phyloP scores from a whole-genome alignment of 768 basidiomycete genomes.

The Mycena galopus region DNA sequence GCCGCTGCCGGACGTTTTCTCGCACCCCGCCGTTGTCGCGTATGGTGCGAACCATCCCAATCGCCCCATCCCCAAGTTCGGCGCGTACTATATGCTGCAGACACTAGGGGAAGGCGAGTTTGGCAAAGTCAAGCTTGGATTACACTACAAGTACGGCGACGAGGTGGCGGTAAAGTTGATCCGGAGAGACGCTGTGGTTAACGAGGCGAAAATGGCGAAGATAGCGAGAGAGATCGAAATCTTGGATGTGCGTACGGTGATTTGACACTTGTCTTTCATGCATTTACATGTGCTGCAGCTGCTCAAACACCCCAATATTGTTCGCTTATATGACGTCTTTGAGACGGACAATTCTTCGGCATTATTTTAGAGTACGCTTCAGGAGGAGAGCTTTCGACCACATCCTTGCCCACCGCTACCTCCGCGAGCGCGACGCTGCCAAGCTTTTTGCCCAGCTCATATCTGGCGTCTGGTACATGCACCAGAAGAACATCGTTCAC shows the following conservation, averaged over 20 bases:
- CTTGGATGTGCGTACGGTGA: slow-evolving; percentile 75
- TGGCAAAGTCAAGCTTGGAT: slow-evolving; percentile 96
- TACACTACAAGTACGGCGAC: slow-evolving; percentile 93
- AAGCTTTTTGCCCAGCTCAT: slow-evolving; percentile 98
- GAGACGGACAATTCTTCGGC: slow-evolving; percentile 99
- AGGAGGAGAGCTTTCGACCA: slow-evolving; percentile 99
- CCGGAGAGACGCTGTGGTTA: slow-evolving; percentile 91
- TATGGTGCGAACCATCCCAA: slow-evolving; percentile 86
- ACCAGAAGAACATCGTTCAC: slow-evolving; percentile 81
- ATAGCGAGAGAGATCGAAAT: slow-evolving; percentile 99
- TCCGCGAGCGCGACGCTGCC: slow-evolving; percentile 93
- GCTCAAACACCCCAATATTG: slow-evolving; percentile 98
- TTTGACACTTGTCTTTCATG: slow-evolving; percentile 24
- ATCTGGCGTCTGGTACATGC: slow-evolving; percentile 97
- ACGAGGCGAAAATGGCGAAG: slow-evolving; percentile 88
- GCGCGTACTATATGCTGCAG: slow-evolving; percentile 94
- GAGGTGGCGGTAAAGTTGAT: slow-evolving; percentile 99
- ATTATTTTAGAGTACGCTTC: slow-evolving; percentile 99
- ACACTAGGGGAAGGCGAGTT: slow-evolving; percentile 99
- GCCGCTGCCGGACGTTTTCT: slow-evolving; percentile 79
- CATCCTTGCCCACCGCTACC: slow-evolving; percentile 96
- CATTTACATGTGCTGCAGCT: slow-evolving; percentile 60
- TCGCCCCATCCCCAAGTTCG: slow-evolving; percentile 90
- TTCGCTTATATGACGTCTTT: slow-evolving; percentile 96
- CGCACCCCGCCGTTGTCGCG: slow-evolving; percentile 86